Evolutionary conservation across 192 early-diverging fungal species (phyloP), one percentile per base, ranked within the genome.

Genomic region (Backusella tarrabulga): DNA sequence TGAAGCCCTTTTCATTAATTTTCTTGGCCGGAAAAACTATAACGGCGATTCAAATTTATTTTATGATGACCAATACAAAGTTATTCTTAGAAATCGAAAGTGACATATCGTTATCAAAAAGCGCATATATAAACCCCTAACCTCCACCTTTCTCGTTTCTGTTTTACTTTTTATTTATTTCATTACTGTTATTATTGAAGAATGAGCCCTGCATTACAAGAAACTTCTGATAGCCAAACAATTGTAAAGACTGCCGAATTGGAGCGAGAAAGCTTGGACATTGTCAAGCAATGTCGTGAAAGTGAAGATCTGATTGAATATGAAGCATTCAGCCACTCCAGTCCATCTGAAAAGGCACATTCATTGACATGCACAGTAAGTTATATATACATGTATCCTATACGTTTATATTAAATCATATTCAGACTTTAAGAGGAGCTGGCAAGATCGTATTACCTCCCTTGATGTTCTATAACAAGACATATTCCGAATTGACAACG

Each of bases 401-500:
- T 32, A 1, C 2, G 32, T 32, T 32, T 32, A 32, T 32, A 32
- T 32, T 32, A 32, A 32, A 32, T 32, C 32, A 3, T 32, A 32
- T 32, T 2, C 3, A 32, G 44, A 84, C 86, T 6, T 72, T 92
- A 15, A 72, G 81, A 42, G 91, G 89, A 2, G 86, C 87, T 67
- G 86, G 83, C 38, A 89, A 83, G 81, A 52, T 92, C n/a, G 83
- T 83, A 14, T 74, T 89, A 17, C 26, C 63, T 2, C 91, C 90
- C 2, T 77, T 86, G 1, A 73, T 91, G 0, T 92, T 90, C 74
- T 87, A 83, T 69, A 83, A 83, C 75, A 78, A 80, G 29, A 83
- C 88, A 44, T 75, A 81, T 63, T 79, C 75, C 8, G 85, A 90
- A 79, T 76, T 85, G 17, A 54, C 86, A 3, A 78, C 71, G 4